These are phyloP conservation scores for Microsporum canis DNA, from an alignment of 2,329 filamentous ascomycete genomes.

Conservation along the genomic window DNA sequence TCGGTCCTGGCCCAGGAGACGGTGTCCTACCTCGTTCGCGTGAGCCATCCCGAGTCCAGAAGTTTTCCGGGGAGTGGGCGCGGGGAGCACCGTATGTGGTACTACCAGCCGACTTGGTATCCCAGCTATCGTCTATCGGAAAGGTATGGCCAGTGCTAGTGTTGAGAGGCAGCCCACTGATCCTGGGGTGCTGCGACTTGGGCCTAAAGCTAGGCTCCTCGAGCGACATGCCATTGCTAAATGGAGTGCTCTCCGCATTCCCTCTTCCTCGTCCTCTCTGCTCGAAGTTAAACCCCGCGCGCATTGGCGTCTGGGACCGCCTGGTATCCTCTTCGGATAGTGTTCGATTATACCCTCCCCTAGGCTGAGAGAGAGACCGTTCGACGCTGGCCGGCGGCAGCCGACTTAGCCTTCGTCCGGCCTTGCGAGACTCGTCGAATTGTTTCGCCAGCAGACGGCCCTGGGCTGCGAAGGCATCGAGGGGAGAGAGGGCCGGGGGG, in stretches of 20 bases:
- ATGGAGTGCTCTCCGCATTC: constrained; percentile 16
- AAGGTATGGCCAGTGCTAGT: constrained; percentile 23
- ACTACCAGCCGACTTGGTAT: background rate
- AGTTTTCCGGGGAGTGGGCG: constrained; percentile 24
- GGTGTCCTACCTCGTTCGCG: background rate
- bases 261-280: constrained; percentile 9
- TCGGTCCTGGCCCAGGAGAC: constrained; percentile 1
- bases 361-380: constrained; percentile 65
- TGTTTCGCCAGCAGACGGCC: constrained; percentile 78
- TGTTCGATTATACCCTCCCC: constrained; percentile 72
- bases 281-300: constrained; percentile 8
- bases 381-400: constrained; percentile 72
- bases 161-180: constrained; percentile 52
- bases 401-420: constrained; percentile 70
- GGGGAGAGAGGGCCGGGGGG: constrained; percentile 80
- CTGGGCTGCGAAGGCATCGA: constrained; percentile 90
- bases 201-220: constrained; percentile 46
- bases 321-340: constrained; percentile 49
- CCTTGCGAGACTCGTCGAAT: constrained; percentile 64
- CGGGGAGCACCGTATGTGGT: constrained; percentile 20
- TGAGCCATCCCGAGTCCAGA: background rate
- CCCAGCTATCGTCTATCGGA: constrained; percentile 12
- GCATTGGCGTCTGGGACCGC: constrained; percentile 25
- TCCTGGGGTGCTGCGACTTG: constrained; percentile 61
- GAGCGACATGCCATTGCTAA: constrained; percentile 22